phyloP scores from a whole-genome alignment of 2,329 filamentous ascomycete genomes.

The Penicillium hesseltinei region DNA sequence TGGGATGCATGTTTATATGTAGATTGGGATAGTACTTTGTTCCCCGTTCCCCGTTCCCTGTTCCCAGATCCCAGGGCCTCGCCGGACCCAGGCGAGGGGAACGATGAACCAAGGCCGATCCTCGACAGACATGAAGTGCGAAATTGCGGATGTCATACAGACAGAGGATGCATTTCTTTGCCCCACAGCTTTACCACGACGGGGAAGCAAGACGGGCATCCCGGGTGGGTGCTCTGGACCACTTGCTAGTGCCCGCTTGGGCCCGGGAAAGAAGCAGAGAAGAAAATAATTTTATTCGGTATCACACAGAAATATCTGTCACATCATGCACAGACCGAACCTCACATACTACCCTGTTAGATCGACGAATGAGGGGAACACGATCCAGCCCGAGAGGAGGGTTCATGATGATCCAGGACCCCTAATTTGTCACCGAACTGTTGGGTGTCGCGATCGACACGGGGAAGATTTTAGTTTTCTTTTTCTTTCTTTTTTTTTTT shows the following conservation, averaged over 20 bases:
- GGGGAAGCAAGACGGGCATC: slow-evolving; percentile 21
- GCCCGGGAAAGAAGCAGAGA: slow-evolving; percentile 11
- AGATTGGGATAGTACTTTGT: slow-evolving; percentile 15
- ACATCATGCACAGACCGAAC: slow-evolving; percentile 32
- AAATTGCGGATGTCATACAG: slow-evolving; percentile 28
- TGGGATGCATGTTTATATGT: slow-evolving; percentile 39
- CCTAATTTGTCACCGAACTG: slow-evolving; percentile 39
- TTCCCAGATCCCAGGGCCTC: slow-evolving; percentile 5
- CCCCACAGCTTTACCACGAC: slow-evolving; percentile 18
- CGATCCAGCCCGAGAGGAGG: slow-evolving; percentile 23
- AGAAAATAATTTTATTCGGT: slow-evolving; percentile 9
- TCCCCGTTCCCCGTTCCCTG: background rate
- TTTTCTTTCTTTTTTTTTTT: background rate
- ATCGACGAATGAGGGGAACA: slow-evolving; percentile 33
- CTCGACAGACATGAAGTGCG: slow-evolving; percentile 18
- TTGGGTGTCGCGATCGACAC: slow-evolving; percentile 32
- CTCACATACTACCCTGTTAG: slow-evolving; percentile 11
- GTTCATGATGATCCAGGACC: slow-evolving; percentile 24
- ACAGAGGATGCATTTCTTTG: slow-evolving; percentile 16
- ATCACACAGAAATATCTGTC: slow-evolving; percentile 30
- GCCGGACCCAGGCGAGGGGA: slow-evolving; percentile 28
- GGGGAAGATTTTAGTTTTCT: slow-evolving; percentile 20
- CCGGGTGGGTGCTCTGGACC: slow-evolving; percentile 18
- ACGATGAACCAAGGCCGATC: slow-evolving; percentile 23
- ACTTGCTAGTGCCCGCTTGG: slow-evolving; percentile 12